phyloP scores from a whole-genome alignment of 1,284 basidiomycete genomes.

The Hemileia vastatrix region DNA sequence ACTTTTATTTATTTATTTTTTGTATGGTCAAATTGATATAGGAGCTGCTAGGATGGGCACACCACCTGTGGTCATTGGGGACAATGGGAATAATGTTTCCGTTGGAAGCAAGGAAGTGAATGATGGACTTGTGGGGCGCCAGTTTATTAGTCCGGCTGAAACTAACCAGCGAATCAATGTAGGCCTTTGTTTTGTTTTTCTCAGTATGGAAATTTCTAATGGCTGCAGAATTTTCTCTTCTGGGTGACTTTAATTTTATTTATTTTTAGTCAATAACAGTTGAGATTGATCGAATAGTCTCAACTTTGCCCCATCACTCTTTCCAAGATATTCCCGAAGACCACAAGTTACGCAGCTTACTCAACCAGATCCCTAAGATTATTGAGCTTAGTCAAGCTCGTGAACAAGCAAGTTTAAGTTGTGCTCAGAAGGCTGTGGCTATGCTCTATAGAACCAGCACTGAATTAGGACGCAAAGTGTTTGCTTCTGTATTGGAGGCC shows the following conservation, averaged over 20 bases:
- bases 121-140: too few relatives aligned
- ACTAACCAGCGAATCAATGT: conserved; percentile 19
- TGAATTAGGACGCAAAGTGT: conserved; percentile 77
- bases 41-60: too few relatives aligned
- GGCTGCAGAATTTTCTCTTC: too few relatives aligned
- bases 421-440: conserved; percentile 51
- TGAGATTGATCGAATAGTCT: conserved; percentile 61
- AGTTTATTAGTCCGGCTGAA: too few relatives aligned
- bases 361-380: conserved; percentile 69
- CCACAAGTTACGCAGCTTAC: conserved; percentile 73
- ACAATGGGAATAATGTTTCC: too few relatives aligned
- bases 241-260: too few relatives aligned
- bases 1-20: too few relatives aligned
- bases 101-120: too few relatives aligned
- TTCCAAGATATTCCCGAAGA: conserved; percentile 63
- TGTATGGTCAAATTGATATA: too few relatives aligned
- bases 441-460: conserved; percentile 32
- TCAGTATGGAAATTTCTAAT: too few relatives aligned
- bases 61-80: too few relatives aligned
- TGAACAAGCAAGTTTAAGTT: conserved; percentile 27
- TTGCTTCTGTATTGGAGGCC: conserved; percentile 75
- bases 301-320: conserved; percentile 39
- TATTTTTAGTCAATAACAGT: conserved; percentile 38
- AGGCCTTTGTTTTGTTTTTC: background rate
- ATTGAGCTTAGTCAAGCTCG: conserved; percentile 48